Percentiles rank a stretch among this genome's conserved stretches.
These are phyloP conservation scores for Candida sonorensis DNA, from an alignment of 805 yeast species.

Conservation along the genomic window DNA sequence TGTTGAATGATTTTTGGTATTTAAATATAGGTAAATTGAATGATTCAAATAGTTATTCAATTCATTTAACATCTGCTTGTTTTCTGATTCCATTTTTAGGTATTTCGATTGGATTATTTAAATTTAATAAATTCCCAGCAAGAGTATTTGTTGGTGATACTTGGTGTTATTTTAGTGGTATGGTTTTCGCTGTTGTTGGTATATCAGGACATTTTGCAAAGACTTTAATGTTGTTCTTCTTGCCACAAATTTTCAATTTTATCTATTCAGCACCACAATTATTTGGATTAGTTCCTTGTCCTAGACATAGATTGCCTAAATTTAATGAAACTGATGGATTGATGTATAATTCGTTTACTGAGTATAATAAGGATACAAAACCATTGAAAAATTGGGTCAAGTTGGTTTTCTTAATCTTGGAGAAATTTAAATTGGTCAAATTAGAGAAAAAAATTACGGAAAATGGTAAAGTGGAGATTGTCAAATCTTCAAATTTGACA, in stretches of 20 bases:
- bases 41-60: slow-evolving; percentile 57
- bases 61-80: slow-evolving; percentile 77
- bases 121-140: slow-evolving; percentile 87
- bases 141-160: slow-evolving; percentile 96
- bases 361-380: slow-evolving; percentile 30
- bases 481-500: slow-evolving; percentile 72
- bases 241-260: slow-evolving; percentile 90
- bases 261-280: slow-evolving; percentile 89
- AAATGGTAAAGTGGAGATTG: slow-evolving; percentile 17
- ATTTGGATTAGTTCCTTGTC: slow-evolving; percentile 83
- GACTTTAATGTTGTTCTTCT: slow-evolving; percentile 75
- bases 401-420: slow-evolving; percentile 44
- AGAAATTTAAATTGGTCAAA: slow-evolving; percentile 42
- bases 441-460: slow-evolving; percentile 18
- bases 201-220: slow-evolving; percentile 95
- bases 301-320: slow-evolving; percentile 87
- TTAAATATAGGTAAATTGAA: slow-evolving; percentile 28
- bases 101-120: slow-evolving; percentile 67
- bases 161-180: slow-evolving; percentile 95
- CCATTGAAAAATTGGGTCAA: too few species aligned
- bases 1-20: slow-evolving; percentile 74
- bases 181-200: slow-evolving; percentile 97
- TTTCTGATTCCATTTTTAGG: slow-evolving; percentile 83
- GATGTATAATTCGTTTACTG: slow-evolving; percentile 65
- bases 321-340: slow-evolving; percentile 63